A percentile compares a stretch with the other conserved stretches of the same genome.
These are phyloP conservation scores for Hyaloscypha bicolor DNA, from an alignment of 495 filamentous ascomycete species.

Conservation along the genomic window DNA sequence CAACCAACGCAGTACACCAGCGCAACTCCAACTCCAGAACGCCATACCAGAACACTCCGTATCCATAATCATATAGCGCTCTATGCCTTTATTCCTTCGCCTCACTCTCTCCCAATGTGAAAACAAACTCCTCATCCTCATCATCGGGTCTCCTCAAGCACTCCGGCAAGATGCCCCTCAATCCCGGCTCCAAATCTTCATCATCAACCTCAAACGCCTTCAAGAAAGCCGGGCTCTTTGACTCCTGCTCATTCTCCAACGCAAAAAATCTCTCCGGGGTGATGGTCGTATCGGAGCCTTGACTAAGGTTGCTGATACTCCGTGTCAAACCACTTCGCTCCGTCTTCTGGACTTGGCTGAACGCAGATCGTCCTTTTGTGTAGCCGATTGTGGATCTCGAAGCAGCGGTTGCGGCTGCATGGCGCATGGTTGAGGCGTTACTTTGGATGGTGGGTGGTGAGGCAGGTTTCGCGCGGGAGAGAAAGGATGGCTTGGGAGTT, in stretches of 20 bases:
- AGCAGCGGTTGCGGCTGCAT: slow-evolving; percentile 61
- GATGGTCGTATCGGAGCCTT: slow-evolving; percentile 50
- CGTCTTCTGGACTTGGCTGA: slow-evolving; percentile 38
- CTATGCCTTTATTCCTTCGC: not conserved
- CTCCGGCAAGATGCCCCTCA: slow-evolving; percentile 28
- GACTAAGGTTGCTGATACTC: slow-evolving; percentile 41
- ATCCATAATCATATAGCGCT: not conserved
- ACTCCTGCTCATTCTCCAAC: slow-evolving; percentile 29
- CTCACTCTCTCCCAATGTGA: slow-evolving; percentile 18
- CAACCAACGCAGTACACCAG: not conserved
- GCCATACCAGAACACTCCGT: not conserved
- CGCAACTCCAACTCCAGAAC: not conserved
- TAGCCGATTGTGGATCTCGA: slow-evolving; percentile 82
- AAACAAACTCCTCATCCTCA: slow-evolving; percentile 33
- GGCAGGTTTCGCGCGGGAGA: slow-evolving; percentile 32
- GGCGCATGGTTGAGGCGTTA: slow-evolving; percentile 53
- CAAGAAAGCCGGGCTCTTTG: slow-evolving; percentile 25
- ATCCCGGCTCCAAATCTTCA: slow-evolving; percentile 31
- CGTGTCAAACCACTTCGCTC: slow-evolving; percentile 23
- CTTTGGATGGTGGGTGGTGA: slow-evolving; percentile 32
- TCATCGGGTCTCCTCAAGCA: slow-evolving; percentile 23
- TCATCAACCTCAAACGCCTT: slow-evolving; percentile 32
- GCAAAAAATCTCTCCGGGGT: slow-evolving; percentile 49
- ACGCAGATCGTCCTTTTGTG: slow-evolving; percentile 70
- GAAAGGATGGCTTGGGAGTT: slow-evolving; percentile 25